Evolutionary conservation across 2,329 filamentous ascomycete species (phyloP).

Genomic region (Penicillium sclerotigenum): DNA sequence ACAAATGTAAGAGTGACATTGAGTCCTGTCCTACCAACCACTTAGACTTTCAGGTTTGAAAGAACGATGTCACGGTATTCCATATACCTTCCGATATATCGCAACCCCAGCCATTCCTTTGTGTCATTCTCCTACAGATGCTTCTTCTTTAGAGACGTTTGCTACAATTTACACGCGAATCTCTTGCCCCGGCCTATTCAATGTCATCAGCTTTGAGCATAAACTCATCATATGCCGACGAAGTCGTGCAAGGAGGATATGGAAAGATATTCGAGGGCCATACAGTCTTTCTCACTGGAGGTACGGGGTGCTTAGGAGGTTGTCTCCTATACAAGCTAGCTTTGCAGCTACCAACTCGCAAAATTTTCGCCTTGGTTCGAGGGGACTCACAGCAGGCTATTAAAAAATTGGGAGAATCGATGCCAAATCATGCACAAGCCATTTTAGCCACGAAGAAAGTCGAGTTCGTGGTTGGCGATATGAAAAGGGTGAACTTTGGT

Average conservation of each 20-base stretch:
- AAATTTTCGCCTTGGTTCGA: constrained; percentile 31
- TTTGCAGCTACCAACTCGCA: constrained; percentile 31
- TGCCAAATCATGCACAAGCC: constrained; percentile 29
- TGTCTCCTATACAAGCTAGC: constrained; percentile 36
- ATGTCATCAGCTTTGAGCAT: constrained; percentile 13
- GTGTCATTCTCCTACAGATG: neutral
- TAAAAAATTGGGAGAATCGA: constrained; percentile 28
- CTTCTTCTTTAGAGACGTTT: neutral
- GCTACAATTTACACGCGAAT: neutral
- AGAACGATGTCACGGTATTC: neutral
- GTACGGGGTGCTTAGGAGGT: constrained; percentile 33
- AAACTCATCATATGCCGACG: constrained; percentile 11
- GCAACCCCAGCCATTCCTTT: neutral
- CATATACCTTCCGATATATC: constrained; percentile 5
- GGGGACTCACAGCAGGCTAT: constrained; percentile 24
- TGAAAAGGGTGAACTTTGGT: constrained; percentile 26
- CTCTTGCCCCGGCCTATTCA: neutral
- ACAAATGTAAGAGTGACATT: constrained; percentile 4
- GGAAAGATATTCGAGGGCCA: constrained; percentile 25
- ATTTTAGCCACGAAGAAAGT: constrained; percentile 28
- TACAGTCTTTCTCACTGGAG: constrained; percentile 31
- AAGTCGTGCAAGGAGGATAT: constrained; percentile 27
- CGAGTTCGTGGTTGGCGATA: constrained; percentile 31
- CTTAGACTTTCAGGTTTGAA: neutral
- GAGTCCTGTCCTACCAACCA: constrained; percentile 4